Evolutionary conservation across 2,329 filamentous ascomycete genomes (phyloP).

Genomic region (Cordyceps militaris): DNA sequence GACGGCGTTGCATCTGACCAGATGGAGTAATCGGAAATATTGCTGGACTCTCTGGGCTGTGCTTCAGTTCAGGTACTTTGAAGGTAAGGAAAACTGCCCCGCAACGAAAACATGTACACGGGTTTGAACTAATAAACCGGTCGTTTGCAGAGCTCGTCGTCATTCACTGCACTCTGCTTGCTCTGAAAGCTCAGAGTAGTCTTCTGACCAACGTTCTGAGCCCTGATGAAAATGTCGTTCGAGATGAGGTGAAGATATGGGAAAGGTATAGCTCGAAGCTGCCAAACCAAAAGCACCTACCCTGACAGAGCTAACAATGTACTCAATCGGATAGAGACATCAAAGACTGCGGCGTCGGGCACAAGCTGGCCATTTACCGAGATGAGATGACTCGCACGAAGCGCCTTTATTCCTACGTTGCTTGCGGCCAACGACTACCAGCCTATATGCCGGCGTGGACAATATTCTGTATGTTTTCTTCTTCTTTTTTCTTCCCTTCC

Average conservation of each 20-base stretch:
- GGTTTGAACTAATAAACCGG: not conserved
- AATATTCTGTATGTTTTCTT: conserved; percentile 5
- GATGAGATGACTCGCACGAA: conserved; percentile 7
- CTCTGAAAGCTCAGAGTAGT: conserved; percentile 7
- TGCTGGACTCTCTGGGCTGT: conserved; percentile 1
- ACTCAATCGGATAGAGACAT: not conserved
- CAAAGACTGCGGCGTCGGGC: conserved; percentile 1
- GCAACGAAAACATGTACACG: not conserved
- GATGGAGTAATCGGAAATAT: not conserved
- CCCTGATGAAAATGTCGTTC: not conserved
- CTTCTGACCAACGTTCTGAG: not conserved
- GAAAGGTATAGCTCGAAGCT: not conserved
- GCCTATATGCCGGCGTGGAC: conserved; percentile 10
- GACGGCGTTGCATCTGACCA: conserved; percentile 1
- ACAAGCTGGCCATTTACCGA: conserved; percentile 11
- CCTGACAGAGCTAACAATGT: not conserved
- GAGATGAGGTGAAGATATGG: conserved; percentile 1
- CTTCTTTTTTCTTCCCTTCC: not conserved
- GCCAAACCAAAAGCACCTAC: not conserved
- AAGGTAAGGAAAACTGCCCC: not conserved
- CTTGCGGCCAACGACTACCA: not conserved
- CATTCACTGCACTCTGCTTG: conserved; percentile 7
- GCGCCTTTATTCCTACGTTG: conserved; percentile 7
- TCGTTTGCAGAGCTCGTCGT: conserved; percentile 5
- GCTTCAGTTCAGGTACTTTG: conserved; percentile 4